Evolutionary conservation across 2,329 filamentous ascomycete species (phyloP).

Genomic region (Monilinia aucupariae): DNA sequence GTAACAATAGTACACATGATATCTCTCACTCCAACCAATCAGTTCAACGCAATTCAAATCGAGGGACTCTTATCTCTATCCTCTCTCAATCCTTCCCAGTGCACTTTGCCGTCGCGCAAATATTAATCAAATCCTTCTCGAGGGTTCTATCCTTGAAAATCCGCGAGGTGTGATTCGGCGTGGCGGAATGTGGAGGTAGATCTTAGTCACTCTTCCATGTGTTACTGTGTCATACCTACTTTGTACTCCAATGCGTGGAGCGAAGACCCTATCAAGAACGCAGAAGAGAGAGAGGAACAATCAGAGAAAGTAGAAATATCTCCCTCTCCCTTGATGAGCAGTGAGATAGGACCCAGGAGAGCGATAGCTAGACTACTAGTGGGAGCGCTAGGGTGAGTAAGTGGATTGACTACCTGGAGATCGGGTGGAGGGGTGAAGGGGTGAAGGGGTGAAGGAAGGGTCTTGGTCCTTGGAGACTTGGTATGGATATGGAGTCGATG

Average conservation of each 20-base stretch:
- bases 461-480: background rate
- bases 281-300: background rate
- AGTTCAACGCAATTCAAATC: background rate
- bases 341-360: background rate
- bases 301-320: background rate
- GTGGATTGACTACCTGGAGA: constrained; percentile 4
- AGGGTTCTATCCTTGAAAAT: background rate
- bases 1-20: background rate
- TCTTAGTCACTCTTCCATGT: constrained; percentile 4
- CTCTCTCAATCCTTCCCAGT: background rate
- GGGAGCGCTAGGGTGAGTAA: background rate
- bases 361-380: background rate
- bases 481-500: background rate
- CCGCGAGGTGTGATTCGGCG: background rate
- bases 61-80: constrained; percentile 4
- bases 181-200: constrained; percentile 14
- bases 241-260: background rate
- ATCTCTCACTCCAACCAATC: background rate
- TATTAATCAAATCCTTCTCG: background rate
- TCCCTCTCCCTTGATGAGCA: background rate
- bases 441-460: background rate
- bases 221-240: constrained; percentile 5
- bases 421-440: background rate
- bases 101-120: background rate
- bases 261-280: background rate